phyloP scores from a whole-genome alignment of 371 early-diverging fungal genomes.

The Saksenaea vasiformis region DNA sequence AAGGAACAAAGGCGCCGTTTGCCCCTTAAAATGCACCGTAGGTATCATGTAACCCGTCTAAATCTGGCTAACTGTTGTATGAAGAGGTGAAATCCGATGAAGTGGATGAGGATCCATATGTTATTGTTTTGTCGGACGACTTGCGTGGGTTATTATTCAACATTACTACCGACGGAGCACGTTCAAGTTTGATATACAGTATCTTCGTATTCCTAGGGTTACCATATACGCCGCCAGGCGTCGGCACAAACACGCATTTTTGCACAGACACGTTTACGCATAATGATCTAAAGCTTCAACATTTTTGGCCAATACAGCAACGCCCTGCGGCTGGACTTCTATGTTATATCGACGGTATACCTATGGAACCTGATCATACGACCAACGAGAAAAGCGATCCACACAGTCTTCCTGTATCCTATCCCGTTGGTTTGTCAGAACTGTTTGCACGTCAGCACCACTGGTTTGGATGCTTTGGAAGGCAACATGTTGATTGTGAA shows the following conservation, averaged over 20 bases:
- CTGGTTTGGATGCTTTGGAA: conserved; percentile 42
- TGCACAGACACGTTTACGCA: conserved; percentile 60
- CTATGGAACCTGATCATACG: conserved; percentile 46
- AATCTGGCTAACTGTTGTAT: neutral
- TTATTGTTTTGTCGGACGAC: conserved; percentile 75
- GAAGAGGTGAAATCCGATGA: conserved; percentile 26
- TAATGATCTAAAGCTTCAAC: conserved; percentile 39
- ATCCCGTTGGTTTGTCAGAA: conserved; percentile 49
- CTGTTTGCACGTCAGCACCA: conserved; percentile 35
- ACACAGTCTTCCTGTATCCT: conserved; percentile 48
- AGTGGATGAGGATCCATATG: conserved; percentile 69
- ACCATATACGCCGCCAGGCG: conserved; percentile 53
- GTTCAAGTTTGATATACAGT: conserved; percentile 48
- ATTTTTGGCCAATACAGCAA: conserved; percentile 35
- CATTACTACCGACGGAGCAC: conserved; percentile 41
- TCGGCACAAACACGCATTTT: conserved; percentile 52
- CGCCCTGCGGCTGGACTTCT: conserved; percentile 11
- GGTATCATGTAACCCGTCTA: conserved; percentile 12
- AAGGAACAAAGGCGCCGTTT: conserved; percentile 23
- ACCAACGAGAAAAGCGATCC: conserved; percentile 16
- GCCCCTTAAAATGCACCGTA: conserved; percentile 32
- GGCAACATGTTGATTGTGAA: conserved; percentile 15
- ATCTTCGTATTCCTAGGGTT: conserved; percentile 57
- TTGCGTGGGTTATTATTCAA: conserved; percentile 62
- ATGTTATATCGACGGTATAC: conserved; percentile 40